Conservation (phyloP, 1,284 basidiomycete genomes). For the Anthracocystis setariae region DNA sequence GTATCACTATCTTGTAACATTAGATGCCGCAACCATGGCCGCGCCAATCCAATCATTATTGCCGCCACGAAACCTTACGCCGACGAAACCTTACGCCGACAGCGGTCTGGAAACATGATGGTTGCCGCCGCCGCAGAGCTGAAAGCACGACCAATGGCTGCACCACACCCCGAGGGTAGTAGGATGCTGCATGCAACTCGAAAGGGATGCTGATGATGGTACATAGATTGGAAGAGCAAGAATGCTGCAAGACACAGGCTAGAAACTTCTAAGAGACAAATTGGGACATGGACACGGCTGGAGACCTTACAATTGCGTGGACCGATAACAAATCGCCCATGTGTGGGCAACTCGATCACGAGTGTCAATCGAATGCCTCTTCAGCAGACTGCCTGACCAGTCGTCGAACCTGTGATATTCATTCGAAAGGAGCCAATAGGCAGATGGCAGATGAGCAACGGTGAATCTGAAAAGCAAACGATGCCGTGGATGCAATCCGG, state of each 20-base stretch:
- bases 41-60: slow-evolving; percentile 5
- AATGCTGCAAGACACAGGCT: not conserved
- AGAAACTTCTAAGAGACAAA: not conserved
- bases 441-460: not conserved
- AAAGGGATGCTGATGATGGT: slow-evolving; percentile 15
- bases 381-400: slow-evolving; percentile 65
- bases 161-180: not conserved
- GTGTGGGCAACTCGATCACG: not conserved
- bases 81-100: not conserved
- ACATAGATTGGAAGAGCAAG: slow-evolving; percentile 8
- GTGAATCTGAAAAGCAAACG: too few relatives aligned
- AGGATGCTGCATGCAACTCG: not conserved
- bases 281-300: not conserved
- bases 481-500: too few relatives aligned
- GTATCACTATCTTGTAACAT: slow-evolving; percentile 40
- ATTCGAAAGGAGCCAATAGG: not conserved
- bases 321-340: not conserved
- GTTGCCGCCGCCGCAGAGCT: too few relatives aligned
- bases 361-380: slow-evolving; percentile 50
- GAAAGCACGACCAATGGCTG: too few relatives aligned
- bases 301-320: not conserved
- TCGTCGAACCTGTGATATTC: slow-evolving; percentile 49
- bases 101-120: not conserved
- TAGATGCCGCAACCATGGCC: slow-evolving; percentile 22
- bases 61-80: not conserved